Evolutionary conservation across 768 basidiomycete genomes (phyloP), one percentile per base, ranked within the genome.

Genomic region (Bullera alba): DNA sequence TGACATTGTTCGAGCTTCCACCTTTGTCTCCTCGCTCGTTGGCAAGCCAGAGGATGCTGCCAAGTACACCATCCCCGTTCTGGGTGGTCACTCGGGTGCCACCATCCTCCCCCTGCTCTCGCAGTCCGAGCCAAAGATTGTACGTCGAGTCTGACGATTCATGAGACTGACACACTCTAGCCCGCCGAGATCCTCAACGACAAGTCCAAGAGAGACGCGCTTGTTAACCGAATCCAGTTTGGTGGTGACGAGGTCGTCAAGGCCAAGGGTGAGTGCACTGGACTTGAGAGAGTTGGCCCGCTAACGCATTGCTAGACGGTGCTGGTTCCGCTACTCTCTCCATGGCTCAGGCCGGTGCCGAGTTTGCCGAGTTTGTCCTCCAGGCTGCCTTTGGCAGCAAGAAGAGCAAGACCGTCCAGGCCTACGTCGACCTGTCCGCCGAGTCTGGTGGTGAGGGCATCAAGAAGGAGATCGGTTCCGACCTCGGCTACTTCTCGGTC

Each of bases 241-340:
- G 93, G 93, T 71, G 93, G 93, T 75, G 93, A 99, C 65, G 92
- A 97, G 76, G 92, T 96, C 57, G 93, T 97, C 70, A 84, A 95
- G 79, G 92, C 92, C 44, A 97, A 97, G 80, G 69, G 61, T 65
- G 28, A 35, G 63, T 48, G 7, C 5, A 5, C 17, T 12, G 16
- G 22, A n/a, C 15, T 25, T 23, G 26, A 16, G 26, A 8, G 25
- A 6, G 4, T 38, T n/a, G 5, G 26, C 4, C 38, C 29, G 47
- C 56, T 56, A 35, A 58, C 46, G 7, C 23, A 2, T 27, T 43
- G 14, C 23, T 26, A 55, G 91, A 93, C 59, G 84, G 84, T 60
- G 82, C 83, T 35, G 84, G 84, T 47, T 80, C 79, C 34, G 84
- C 84, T 29, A 86, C 84, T 23, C 79, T 86, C 50, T 83, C 82